Conservation (phyloP, 208 protist species). For the Herpetomonas muscarum region DNA sequence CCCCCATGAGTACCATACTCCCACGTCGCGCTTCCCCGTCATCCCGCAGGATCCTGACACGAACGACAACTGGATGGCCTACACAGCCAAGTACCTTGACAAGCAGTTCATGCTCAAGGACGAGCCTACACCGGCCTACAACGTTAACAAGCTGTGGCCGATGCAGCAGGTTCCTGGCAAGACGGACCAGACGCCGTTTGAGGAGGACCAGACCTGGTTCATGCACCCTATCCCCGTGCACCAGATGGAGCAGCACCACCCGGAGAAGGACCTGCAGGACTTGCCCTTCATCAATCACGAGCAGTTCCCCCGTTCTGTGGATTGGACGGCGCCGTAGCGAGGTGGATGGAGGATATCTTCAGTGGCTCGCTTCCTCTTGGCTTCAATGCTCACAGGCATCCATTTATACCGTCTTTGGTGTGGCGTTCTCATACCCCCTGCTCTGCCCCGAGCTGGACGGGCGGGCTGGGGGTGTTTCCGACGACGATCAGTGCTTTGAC, state of each 20-base stretch:
- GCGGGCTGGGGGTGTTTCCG: too few relatives aligned
- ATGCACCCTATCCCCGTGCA: conserved; percentile 83
- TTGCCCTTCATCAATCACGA: conserved; percentile 87
- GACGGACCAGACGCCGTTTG: conserved; percentile 82
- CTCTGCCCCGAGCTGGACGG: too few relatives aligned
- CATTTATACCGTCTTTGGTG: too few relatives aligned
- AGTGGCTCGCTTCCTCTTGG: too few relatives aligned
- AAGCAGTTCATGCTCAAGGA: conserved; percentile 56
- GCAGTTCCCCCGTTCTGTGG: conserved; percentile 82
- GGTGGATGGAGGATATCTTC: too few relatives aligned
- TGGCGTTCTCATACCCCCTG: too few relatives aligned
- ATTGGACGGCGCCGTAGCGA: conserved; percentile 79
- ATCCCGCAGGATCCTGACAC: conserved; percentile 38
- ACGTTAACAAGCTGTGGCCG: conserved; percentile 85
- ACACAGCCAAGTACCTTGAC: conserved; percentile 83
- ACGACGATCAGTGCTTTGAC: too few relatives aligned
- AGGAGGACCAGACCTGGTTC: conserved; percentile 90
- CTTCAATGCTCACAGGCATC: too few relatives aligned
- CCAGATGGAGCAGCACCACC: conserved; percentile 77
- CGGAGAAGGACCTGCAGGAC: conserved; percentile 85
- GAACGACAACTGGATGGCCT: conserved; percentile 73
- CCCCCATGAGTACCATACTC: conserved; percentile 84
- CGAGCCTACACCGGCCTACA: conserved; percentile 67
- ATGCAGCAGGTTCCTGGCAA: conserved; percentile 86
- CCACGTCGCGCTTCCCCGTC: conserved; percentile 68